These are phyloP conservation scores for Miamiensis avidus DNA, from an alignment of 169 alveolate species.

Conservation along the genomic window DNA sequence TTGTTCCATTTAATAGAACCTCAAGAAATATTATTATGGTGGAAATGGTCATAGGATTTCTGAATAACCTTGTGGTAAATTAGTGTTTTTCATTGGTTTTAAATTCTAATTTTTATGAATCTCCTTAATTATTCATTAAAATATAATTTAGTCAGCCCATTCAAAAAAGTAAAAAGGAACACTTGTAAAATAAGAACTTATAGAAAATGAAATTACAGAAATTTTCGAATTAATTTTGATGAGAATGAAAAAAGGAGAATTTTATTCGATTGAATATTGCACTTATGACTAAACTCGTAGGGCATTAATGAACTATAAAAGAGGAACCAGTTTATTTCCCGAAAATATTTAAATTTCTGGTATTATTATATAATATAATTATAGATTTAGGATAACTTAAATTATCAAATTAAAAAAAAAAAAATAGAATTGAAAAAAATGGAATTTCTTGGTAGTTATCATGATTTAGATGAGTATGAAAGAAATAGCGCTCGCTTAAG, in stretches of 20 bases:
- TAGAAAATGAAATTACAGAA: background rate
- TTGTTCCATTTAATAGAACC: background rate
- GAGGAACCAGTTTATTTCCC: background rate
- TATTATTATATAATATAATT: too few species aligned
- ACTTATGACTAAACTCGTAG: background rate
- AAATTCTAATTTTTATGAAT: too few species aligned
- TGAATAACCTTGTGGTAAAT: background rate
- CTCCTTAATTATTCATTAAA: too few species aligned
- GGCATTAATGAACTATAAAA: background rate
- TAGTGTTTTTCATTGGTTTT: too few species aligned
- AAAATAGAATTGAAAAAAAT: background rate
- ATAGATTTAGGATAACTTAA: too few species aligned
- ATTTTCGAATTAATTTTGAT: background rate
- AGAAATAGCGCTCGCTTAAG: background rate
- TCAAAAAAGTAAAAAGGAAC: background rate
- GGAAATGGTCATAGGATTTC: background rate
- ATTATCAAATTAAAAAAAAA: too few species aligned
- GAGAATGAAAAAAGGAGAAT: background rate
- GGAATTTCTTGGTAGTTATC: background rate
- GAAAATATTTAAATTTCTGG: background rate
- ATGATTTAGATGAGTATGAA: background rate
- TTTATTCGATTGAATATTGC: background rate
- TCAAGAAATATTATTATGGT: background rate
- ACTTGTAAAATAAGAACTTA: background rate
- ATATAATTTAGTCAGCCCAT: too few species aligned